Evolutionary conservation across 2,329 filamentous ascomycete genomes (phyloP).

Genomic region (Calonectria pseudoreteaudii): DNA sequence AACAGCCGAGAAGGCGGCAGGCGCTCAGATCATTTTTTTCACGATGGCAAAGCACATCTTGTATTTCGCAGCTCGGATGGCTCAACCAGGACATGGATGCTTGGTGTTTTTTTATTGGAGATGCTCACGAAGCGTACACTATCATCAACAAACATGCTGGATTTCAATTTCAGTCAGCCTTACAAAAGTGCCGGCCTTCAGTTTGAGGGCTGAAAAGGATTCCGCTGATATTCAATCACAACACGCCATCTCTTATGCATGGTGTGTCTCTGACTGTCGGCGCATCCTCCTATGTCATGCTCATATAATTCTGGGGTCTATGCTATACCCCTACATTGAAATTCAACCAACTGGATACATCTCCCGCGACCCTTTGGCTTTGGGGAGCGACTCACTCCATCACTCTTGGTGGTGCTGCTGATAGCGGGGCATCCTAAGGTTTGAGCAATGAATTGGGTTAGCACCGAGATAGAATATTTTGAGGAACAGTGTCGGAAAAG

Average conservation of each 20-base stretch:
- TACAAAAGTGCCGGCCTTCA: neutral
- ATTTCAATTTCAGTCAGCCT: neutral
- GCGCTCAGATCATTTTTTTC: neutral
- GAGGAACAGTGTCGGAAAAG: neutral
- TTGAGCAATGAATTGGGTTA: neutral
- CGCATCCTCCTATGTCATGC: neutral
- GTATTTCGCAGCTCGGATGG: neutral
- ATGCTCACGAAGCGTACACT: neutral
- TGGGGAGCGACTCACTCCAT: neutral
- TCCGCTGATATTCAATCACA: neutral
- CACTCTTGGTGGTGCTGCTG: neutral
- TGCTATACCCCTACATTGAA: neutral
- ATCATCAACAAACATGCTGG: neutral
- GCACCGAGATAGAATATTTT: neutral
- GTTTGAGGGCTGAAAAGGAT: neutral
- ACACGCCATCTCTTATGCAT: neutral
- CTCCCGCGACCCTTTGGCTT: neutral
- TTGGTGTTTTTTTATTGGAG: neutral
- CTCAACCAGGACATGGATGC: neutral
- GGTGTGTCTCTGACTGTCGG: neutral
- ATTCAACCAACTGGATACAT: neutral
- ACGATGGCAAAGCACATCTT: neutral
- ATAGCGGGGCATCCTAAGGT: neutral
- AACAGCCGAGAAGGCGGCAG: neutral
- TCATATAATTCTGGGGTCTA: neutral